Percentiles rank a stretch among this genome's conserved stretches.
Evolutionary conservation across 768 basidiomycete genomes (phyloP).

Genomic region (Paxillus involutus): DNA sequence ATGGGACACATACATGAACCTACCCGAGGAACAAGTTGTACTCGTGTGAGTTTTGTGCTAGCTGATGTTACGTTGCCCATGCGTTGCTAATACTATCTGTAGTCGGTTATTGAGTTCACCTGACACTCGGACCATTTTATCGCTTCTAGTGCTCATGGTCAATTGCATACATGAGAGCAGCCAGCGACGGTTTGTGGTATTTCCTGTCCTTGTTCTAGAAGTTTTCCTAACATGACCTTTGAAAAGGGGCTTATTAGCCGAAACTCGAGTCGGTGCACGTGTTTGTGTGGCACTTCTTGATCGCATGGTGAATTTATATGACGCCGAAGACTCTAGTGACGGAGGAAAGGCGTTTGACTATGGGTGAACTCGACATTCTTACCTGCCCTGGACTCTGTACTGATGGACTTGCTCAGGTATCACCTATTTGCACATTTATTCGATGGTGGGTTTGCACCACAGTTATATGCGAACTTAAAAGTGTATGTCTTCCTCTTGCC

Average conservation of each 20-base stretch:
- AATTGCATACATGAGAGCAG: conserved; percentile 67
- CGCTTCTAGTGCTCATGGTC: conserved; percentile 66
- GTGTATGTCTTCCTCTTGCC: conserved; percentile 45
- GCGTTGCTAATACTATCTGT: conserved; percentile 6
- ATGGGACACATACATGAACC: conserved; percentile 64
- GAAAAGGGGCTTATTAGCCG: conserved; percentile 49
- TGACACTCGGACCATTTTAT: conserved; percentile 59
- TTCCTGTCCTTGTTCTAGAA: background rate
- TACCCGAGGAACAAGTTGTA: conserved; percentile 73
- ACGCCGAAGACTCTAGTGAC: conserved; percentile 63
- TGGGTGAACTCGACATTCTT: conserved; percentile 46
- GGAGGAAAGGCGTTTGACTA: conserved; percentile 73
- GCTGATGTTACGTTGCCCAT: background rate
- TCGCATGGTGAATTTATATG: conserved; percentile 66
- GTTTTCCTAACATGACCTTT: background rate
- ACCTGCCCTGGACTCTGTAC: conserved; percentile 3
- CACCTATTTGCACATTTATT: conserved; percentile 64
- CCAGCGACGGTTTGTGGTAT: conserved; percentile 50
- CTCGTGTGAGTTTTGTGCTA: conserved; percentile 57
- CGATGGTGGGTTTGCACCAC: conserved; percentile 54
- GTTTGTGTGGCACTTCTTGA: conserved; percentile 72
- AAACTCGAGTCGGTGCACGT: conserved; percentile 55
- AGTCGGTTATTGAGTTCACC: conserved; percentile 65
- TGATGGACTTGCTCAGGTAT: conserved; percentile 45
- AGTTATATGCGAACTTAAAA: conserved; percentile 58